phyloP scores from a whole-genome alignment of 1,139 yeast species.

The Debaryomycetaceae sp. region DNA sequence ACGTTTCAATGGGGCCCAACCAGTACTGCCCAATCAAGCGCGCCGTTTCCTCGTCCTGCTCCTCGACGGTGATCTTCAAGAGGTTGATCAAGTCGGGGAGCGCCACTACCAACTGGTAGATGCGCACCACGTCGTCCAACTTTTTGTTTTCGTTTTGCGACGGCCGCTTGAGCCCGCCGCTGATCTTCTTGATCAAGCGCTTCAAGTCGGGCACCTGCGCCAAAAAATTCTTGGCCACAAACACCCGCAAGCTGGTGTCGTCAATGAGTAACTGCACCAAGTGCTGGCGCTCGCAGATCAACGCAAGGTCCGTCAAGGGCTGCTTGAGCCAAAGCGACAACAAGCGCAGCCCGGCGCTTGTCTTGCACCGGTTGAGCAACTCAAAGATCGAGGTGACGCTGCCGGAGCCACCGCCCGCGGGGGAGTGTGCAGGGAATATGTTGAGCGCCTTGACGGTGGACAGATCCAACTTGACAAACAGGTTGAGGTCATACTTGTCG shows the following conservation, averaged over 20 bases:
- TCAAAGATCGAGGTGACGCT: slow-evolving; percentile 63
- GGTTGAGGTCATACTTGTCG: slow-evolving; percentile 63
- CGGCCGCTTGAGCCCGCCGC: slow-evolving; percentile 34
- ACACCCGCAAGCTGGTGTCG: slow-evolving; percentile 62
- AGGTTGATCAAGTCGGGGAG: slow-evolving; percentile 64
- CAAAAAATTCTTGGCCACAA: slow-evolving; percentile 64
- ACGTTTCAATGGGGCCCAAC: slow-evolving; percentile 51
- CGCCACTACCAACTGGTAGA: slow-evolving; percentile 71
- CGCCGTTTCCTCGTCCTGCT: slow-evolving; percentile 18
- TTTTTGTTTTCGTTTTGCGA: slow-evolving; percentile 37
- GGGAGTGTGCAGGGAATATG: slow-evolving; percentile 61
- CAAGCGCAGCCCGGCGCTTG: slow-evolving; percentile 79
- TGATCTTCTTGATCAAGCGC: slow-evolving; percentile 63
- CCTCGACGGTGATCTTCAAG: slow-evolving; percentile 39
- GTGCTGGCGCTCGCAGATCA: slow-evolving; percentile 64
- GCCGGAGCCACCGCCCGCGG: slow-evolving; percentile 19
- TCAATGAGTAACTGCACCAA: slow-evolving; percentile 71
- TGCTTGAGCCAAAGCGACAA: slow-evolving; percentile 94
- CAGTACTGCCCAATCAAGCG: slow-evolving; percentile 48
- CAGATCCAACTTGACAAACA: slow-evolving; percentile 84
- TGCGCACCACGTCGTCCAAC: slow-evolving; percentile 85
- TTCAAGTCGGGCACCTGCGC: slow-evolving; percentile 78
- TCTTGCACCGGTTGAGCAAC: slow-evolving; percentile 79
- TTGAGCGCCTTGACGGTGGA: slow-evolving; percentile 87
- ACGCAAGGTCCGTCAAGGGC: slow-evolving; percentile 65